Evolutionary conservation across 2,329 filamentous ascomycete genomes (phyloP).

Genomic region (Fusarium euwallaceae): DNA sequence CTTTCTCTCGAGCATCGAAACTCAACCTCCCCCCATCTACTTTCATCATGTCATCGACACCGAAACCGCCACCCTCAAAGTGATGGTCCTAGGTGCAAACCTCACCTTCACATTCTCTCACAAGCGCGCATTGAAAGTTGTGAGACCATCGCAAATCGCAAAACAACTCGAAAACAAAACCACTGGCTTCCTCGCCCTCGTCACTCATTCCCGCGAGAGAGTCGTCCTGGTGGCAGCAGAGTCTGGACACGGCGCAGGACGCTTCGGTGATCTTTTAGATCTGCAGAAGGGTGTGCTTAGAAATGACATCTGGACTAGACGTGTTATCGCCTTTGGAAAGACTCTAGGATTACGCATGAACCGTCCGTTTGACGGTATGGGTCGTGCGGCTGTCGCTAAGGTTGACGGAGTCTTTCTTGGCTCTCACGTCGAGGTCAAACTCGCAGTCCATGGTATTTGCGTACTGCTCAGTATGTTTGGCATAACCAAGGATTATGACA

Average conservation of each 20-base stretch:
- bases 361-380: slow-evolving; percentile 46
- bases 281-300: slow-evolving; percentile 39
- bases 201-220: slow-evolving; percentile 25
- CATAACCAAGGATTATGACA: slow-evolving; percentile 41
- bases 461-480: slow-evolving; percentile 45
- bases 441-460: slow-evolving; percentile 51
- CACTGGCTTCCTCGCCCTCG: slow-evolving; percentile 49
- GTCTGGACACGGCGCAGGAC: slow-evolving; percentile 51
- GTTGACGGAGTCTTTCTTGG: slow-evolving; percentile 48
- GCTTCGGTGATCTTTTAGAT: slow-evolving; percentile 49
- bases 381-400: not conserved
- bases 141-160: slow-evolving; percentile 6
- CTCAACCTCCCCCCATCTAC: slow-evolving; percentile 39
- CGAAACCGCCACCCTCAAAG: slow-evolving; percentile 39
- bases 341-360: slow-evolving; percentile 48
- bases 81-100: slow-evolving; percentile 52
- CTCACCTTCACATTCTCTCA: slow-evolving; percentile 49
- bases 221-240: slow-evolving; percentile 51
- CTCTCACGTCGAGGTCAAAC: slow-evolving; percentile 57
- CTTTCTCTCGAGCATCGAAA: slow-evolving; percentile 43
- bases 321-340: slow-evolving; percentile 48
- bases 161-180: slow-evolving; percentile 48
- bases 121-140: slow-evolving; percentile 28
- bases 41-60: slow-evolving; percentile 51
- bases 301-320: slow-evolving; percentile 49